phyloP scores from a whole-genome alignment of 257 asterid species.

The Plectranthus barbatus region DNA sequence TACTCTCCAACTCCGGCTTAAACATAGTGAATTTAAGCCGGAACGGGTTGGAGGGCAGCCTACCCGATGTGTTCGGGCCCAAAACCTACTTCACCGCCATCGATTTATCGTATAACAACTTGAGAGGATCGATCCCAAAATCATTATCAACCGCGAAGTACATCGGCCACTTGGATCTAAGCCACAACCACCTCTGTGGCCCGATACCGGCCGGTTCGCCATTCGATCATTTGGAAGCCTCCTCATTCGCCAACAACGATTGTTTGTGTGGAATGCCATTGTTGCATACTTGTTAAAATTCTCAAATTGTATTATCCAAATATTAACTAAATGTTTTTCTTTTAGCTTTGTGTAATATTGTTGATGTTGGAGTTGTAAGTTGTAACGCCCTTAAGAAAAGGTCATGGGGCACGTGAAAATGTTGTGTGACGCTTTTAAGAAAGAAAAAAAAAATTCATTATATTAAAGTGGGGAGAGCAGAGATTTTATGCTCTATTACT shows the following conservation, averaged over 20 bases:
- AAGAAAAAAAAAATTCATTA: neutral
- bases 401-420: constrained; percentile 20
- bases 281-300: constrained; percentile 33
- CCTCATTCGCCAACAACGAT: constrained; percentile 75
- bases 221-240: constrained; percentile 74
- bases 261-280: constrained; percentile 88
- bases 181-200: constrained; percentile 84
- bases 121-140: constrained; percentile 63
- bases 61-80: constrained; percentile 68
- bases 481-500: constrained; percentile 19
- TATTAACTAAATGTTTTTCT: neutral
- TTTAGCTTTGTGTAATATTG: neutral
- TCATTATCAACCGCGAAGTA: constrained; percentile 51
- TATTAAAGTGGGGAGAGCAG: constrained; percentile 4
- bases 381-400: constrained; percentile 2
- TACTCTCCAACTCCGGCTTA: constrained; percentile 56
- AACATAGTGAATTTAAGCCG: constrained; percentile 69
- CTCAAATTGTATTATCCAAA: neutral
- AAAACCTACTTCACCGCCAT: constrained; percentile 59
- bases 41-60: constrained; percentile 53
- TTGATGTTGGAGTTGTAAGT: constrained; percentile 14
- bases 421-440: constrained; percentile 11
- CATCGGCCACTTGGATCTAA: constrained; percentile 86
- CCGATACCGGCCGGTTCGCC: constrained; percentile 82
- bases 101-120: constrained; percentile 62